Evolutionary conservation across 306 rosid genomes (phyloP), one percentile per base, ranked within the genome.

Genomic region (Castanea crenata): DNA sequence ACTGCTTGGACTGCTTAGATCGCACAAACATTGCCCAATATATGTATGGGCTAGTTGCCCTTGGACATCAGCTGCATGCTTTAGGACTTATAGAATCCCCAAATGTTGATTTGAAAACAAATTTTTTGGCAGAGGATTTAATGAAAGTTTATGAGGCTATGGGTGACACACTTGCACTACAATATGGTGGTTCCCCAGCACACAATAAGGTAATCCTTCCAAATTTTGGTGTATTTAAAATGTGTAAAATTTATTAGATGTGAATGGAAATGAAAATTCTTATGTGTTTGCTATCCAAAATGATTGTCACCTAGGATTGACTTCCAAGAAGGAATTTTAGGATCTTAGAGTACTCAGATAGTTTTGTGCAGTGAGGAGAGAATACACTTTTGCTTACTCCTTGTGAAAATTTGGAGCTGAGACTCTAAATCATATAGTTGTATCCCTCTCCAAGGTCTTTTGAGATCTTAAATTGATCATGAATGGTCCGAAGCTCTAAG

Each of bases 1-100:
- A 93, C 55, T 96, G 99, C 81, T 90, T 96, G 54, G 99, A 96
- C 86, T 93, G 98, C 79, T 84, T 96, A 82, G 99, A 96, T 79
- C 99, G 99, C 79, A 96, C 99, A 55, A 96, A 96, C 62, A 97
- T 96, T 79, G 99, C 98, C 2, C 99, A 96, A 74, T 96, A 85
- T 85, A 87, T 90, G 27, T 96, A 83, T 85, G 99, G 99, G 67
- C 85, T 93, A 52, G 92, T 83, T 84, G 94, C 92, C 38, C 91
- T 96, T 38, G 99, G 92, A 78, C 82, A 82, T 38, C 99, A 96
- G 81, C 84, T 96, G 25, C 88, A 89, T 73, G 87, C 77, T 80
- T 75, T 93, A 73, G 94, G 94, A 75, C 79, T 93, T 69, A 54
- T 69, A 69, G 94, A 89, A 59, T 83, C 93, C 52, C 84, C 89